phyloP scores from a whole-genome alignment of 192 early-diverging fungal genomes.

The Phycomyces nitens region DNA sequence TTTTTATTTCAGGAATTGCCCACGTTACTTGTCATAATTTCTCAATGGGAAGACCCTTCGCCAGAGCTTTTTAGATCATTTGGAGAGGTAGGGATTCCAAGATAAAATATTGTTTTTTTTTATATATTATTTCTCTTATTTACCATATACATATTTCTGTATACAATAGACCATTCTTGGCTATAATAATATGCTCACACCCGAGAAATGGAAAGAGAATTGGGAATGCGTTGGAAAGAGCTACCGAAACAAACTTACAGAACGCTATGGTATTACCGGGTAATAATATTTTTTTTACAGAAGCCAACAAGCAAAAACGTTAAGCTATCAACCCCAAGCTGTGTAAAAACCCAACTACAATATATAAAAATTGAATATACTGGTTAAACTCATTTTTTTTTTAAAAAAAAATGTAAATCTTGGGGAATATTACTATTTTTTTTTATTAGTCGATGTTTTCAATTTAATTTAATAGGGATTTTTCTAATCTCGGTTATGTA shows the following conservation, averaged over 20 bases:
- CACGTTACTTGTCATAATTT: conserved; percentile 8
- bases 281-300: no score
- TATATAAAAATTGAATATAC: no score
- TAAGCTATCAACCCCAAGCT: no score
- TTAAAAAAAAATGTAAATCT: no score
- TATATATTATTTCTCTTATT: conserved; percentile 50
- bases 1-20: conserved; percentile 1
- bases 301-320: no score
- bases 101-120: conserved; percentile 76
- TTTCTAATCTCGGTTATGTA: no score
- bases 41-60: conserved; percentile 10
- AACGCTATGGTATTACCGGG: conserved; percentile 39
- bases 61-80: background rate
- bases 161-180: conserved; percentile 52
- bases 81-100: conserved; percentile 44
- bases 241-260: conserved; percentile 39
- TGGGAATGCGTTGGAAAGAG: conserved; percentile 38
- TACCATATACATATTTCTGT: conserved; percentile 66
- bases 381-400: no score
- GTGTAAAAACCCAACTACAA: no score
- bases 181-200: conserved; percentile 57
- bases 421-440: no score
- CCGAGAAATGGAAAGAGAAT: conserved; percentile 50
- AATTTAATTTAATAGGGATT: no score
- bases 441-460: no score